These are phyloP conservation scores for Aspergillus panamensis DNA, from an alignment of 495 filamentous ascomycete species.

Conservation along the genomic window DNA sequence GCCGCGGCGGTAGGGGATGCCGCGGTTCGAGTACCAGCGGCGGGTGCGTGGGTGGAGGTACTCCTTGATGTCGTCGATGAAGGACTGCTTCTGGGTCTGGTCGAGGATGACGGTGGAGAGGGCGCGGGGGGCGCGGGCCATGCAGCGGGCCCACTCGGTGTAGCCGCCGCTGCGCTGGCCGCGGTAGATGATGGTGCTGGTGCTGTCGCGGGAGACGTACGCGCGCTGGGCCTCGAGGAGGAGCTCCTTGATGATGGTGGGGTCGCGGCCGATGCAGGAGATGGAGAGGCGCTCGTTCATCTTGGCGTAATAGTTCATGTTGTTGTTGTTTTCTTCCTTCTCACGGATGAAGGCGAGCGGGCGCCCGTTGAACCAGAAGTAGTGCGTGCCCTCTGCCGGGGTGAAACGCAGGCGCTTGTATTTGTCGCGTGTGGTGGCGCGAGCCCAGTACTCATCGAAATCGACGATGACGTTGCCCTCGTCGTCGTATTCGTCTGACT, in stretches of 20 bases:
- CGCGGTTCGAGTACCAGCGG: slow-evolving; percentile 74
- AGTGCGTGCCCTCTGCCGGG: slow-evolving; percentile 60
- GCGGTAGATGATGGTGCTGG: slow-evolving; percentile 64
- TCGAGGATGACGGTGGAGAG: slow-evolving; percentile 85
- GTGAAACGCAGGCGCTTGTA: slow-evolving; percentile 62
- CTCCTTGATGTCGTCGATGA: slow-evolving; percentile 82
- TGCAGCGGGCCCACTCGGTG: slow-evolving; percentile 60
- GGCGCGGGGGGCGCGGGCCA: slow-evolving; percentile 67
- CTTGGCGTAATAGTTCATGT: slow-evolving; percentile 26
- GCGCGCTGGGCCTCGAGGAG: slow-evolving; percentile 58
- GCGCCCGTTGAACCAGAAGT: slow-evolving; percentile 59
- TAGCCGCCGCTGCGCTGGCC: slow-evolving; percentile 39
- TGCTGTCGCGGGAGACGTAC: slow-evolving; percentile 57
- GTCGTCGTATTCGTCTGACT: slow-evolving; percentile 45
- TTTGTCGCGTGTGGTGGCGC: slow-evolving; percentile 45
- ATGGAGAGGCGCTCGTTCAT: slow-evolving; percentile 55
- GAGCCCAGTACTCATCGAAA: slow-evolving; percentile 48
- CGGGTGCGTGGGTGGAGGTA: slow-evolving; percentile 73
- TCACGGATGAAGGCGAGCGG: slow-evolving; percentile 54
- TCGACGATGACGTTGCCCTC: slow-evolving; percentile 17
- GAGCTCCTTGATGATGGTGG: slow-evolving; percentile 61
- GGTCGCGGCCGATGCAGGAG: slow-evolving; percentile 63
- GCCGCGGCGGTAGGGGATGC: slow-evolving; percentile 48
- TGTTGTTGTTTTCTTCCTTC: slow-evolving; percentile 27
- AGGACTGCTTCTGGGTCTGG: slow-evolving; percentile 61